These are phyloP conservation scores for Carex parvula DNA, from an alignment of 176 grass and related monocot genomes.

Conservation along the genomic window DNA sequence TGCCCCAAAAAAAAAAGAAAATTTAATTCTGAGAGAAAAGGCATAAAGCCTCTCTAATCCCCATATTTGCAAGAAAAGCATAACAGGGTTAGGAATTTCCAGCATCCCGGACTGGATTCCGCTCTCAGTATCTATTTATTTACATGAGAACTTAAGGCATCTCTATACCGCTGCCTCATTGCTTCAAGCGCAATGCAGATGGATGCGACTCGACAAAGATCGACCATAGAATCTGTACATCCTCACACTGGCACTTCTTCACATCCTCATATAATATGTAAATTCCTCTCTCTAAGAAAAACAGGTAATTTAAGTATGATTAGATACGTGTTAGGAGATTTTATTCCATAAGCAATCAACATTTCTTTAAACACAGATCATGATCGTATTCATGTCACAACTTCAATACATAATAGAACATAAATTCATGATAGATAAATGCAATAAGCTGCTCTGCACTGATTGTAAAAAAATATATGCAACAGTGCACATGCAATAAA, in stretches of 20 bases:
- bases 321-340: not conserved
- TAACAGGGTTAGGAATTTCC: constrained; percentile 26
- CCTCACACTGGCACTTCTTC: constrained; percentile 92
- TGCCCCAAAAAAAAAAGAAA: not conserved
- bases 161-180: constrained; percentile 29
- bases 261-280: constrained; percentile 98
- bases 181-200: constrained; percentile 57
- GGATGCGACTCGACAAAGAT: constrained; percentile 90
- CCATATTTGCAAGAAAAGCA: constrained; percentile 15
- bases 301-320: not conserved
- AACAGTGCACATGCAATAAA: not conserved
- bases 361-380: not conserved
- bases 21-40: constrained; percentile 21
- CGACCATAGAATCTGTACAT: constrained; percentile 95
- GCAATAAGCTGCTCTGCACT: not conserved
- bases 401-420: not conserved
- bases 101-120: constrained; percentile 19
- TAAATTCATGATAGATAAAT: not conserved
- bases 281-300: constrained; percentile 58
- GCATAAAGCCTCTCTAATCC: constrained; percentile 30
- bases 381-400: not conserved
- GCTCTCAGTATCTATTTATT: constrained; percentile 25
- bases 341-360: not conserved
- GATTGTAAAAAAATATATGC: not conserved
- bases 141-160: constrained; percentile 21